Evolutionary conservation across 2,329 filamentous ascomycete genomes (phyloP), one percentile per base, ranked within the genome.

Genomic region (Hirsutella rhossiliensis): DNA sequence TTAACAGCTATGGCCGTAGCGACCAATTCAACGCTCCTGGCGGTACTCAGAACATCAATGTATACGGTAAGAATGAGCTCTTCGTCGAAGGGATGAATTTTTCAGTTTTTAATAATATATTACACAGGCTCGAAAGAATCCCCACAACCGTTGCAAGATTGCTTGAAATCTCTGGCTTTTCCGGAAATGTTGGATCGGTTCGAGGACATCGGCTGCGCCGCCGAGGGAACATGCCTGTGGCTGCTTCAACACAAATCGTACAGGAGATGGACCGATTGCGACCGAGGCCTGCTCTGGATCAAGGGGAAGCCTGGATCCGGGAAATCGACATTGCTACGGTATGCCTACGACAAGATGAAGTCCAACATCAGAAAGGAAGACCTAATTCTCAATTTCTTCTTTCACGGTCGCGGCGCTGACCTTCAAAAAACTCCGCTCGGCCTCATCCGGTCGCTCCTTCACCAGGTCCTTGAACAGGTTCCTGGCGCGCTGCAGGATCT

Each of bases 261-360:
- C 30, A 46, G 11, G 5, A 42, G 6, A 9, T 64, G 61, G 61
- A 27, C 43, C 4, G 3, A 5, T 0, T 1, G 27, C 0, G 13
- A 52, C 8, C 38, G 18, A n/a, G 54, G 48, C 4, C 5, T 64
- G 0, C 57, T 65, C 4, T 66, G 60, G 62, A 59, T 68, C 31
- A 62, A 61, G 41, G 65, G 65, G 2, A 63, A 67, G 23, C 63
- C 65, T 3, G 63, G 64, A 6, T 57, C 59, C 1, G 63, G 64
- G 2, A 68, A 68, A 43, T 66, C 62, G 5, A 67, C 63, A 2
- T 45, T 68, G 29, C 51, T 68, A 40, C 53, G 52, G 30, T 55
- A 57, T 46, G 28, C 64, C 2, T 52, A 67, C 12, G 48, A 62
- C 11, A 56, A 58, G 29, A 38, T 17, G n/a, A n/a, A n/a, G n/a